Evolutionary conservation across 1,284 basidiomycete genomes (phyloP), one percentile per base, ranked within the genome.

Genomic region (Apiotrichum akiyoshidainum): DNA sequence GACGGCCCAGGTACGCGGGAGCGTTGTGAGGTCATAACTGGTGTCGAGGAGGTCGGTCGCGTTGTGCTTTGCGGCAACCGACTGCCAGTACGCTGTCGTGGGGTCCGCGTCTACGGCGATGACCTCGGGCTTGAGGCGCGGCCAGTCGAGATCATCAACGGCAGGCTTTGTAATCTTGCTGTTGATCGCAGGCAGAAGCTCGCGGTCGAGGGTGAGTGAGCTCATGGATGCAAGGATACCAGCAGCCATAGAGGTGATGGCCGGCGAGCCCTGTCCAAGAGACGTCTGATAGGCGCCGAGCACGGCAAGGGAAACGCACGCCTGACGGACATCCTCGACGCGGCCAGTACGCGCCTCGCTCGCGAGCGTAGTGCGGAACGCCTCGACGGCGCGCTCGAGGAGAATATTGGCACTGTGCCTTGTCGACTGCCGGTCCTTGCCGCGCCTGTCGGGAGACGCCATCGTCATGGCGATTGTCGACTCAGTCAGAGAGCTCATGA

Each of bases 401-500:
- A 83, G 81, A 21, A 77, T 73, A 13, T 88, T 73, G 33, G 92
- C 85, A 22, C 87, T 86, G 58, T 85, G 81, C 0, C 84, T 81
- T 0, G 84, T 79, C 1, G 73, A 73, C 48, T 68, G 68, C 2
- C 75, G 69, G 4, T 79, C 71, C 10, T 71, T 58, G 0, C 70
- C 68, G 47, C 79, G 79, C 55, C 81, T 81, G 40, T 81, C 81
- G 0, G 85, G 82, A 75, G 86, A 85, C 0, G 87, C 87, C 84
- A 90, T 87, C 0, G 92, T 90, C 57, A 93, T 82, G 0, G 89
- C 86, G 59, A 93, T 88, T 9, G 88, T 87, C 12, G 91, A 92
- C 75, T 95, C 92, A 0, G 87, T 83, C 19, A 94, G 78, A 2
- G 90, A 92, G 68, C 86, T 91, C 63, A 94, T 80, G 76, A 91